phyloP scores from a whole-genome alignment of 805 yeast genomes.

The Candida nanaspora region DNA sequence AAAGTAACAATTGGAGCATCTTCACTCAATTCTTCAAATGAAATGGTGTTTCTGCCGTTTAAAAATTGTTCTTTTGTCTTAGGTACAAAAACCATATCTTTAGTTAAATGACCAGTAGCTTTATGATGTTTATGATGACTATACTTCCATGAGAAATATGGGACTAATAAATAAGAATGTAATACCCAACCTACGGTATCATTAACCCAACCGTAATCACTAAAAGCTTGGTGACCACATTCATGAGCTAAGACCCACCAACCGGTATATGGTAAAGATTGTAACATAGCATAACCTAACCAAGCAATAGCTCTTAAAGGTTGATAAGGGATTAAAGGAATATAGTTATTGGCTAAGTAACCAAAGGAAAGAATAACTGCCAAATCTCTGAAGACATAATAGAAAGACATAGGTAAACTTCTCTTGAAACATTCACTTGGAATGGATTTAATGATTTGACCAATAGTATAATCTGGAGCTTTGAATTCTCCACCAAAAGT shows the following conservation, averaged over 20 bases:
- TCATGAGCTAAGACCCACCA: conserved; percentile 86
- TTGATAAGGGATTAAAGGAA: conserved; percentile 40
- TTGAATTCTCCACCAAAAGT: conserved; percentile 60
- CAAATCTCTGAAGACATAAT: conserved; percentile 65
- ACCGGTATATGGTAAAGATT: conserved; percentile 70
- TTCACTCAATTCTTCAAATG: conserved; percentile 51
- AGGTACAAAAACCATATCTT: conserved; percentile 86
- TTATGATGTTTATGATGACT: conserved; percentile 86
- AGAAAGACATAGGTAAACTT: conserved; percentile 43
- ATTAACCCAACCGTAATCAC: conserved; percentile 64
- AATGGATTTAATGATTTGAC: conserved; percentile 64
- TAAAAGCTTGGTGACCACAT: conserved; percentile 86
- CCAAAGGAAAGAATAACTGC: conserved; percentile 41
- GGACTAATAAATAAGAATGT: conserved; percentile 74
- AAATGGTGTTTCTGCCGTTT: conserved; percentile 17
- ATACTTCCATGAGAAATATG: conserved; percentile 83
- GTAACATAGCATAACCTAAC: conserved; percentile 44
- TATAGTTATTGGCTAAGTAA: conserved; percentile 43
- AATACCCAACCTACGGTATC: conserved; percentile 79
- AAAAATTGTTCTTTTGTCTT: conserved; percentile 52
- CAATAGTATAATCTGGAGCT: conserved; percentile 71
- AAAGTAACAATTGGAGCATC: conserved; percentile 72
- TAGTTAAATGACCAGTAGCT: conserved; percentile 75
- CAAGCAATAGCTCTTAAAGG: conserved; percentile 49
- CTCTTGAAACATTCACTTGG: conserved; percentile 73